phyloP scores from a whole-genome alignment of 73 alveolate species.

The Effrenium voratum region DNA sequence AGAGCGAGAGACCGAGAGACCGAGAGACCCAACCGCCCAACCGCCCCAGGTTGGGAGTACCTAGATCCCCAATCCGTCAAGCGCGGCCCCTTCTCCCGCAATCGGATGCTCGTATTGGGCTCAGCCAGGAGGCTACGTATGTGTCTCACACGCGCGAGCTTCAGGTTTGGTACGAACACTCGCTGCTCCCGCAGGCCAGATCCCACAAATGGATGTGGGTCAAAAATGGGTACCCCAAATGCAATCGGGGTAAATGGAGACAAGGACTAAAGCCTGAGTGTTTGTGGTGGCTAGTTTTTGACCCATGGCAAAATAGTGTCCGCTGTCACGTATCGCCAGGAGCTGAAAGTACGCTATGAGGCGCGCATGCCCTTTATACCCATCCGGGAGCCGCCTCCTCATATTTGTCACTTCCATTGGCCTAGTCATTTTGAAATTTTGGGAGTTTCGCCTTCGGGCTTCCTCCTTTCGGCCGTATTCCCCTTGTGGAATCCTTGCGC shows the following conservation, averaged over 20 bases:
- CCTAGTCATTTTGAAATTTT: not conserved
- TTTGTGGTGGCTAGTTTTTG: not conserved
- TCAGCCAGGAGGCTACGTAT: not conserved
- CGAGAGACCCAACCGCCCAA: not conserved
- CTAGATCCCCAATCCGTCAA: slow-evolving; percentile 67
- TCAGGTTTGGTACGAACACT: slow-evolving; percentile 76
- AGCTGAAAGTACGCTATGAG: slow-evolving; percentile 61
- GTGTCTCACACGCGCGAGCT: not conserved
- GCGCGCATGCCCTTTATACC: slow-evolving; percentile 90
- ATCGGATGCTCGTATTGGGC: slow-evolving; percentile 34
- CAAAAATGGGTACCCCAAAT: not conserved
- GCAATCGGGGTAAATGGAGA: not conserved
- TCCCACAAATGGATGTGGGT: not conserved
- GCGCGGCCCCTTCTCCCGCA: slow-evolving; percentile 88
- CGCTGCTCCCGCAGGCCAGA: slow-evolving; percentile 57
- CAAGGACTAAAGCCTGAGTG: not conserved
- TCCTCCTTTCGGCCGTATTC: too few relatives aligned
- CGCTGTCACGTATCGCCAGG: not conserved
- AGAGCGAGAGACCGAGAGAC: not conserved
- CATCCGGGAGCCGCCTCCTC: slow-evolving; percentile 32
- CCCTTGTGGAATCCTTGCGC: not conserved
- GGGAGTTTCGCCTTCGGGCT: not conserved
- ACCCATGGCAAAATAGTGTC: too few relatives aligned
- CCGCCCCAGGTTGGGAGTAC: slow-evolving; percentile 47
- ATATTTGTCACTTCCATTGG: not conserved